Conservation (phyloP, 2,329 filamentous ascomycete genomes). For the Didymella lethalis region DNA sequence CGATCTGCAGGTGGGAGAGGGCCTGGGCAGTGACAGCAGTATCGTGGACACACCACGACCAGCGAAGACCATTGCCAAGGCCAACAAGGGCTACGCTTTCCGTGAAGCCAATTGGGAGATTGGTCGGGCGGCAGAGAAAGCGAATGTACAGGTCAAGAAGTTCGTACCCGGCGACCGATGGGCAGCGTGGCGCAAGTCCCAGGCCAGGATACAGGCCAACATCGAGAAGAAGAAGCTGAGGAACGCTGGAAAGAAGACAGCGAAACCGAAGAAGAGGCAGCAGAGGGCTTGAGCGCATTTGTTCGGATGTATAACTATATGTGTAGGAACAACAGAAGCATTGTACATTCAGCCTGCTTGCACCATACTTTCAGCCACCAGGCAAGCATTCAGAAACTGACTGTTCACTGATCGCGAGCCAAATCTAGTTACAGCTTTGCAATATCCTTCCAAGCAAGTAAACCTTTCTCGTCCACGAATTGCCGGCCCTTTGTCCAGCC, state of each 20-base stretch:
- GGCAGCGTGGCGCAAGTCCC: slow-evolving; percentile 70
- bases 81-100: slow-evolving; percentile 67
- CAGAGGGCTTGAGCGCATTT: slow-evolving; percentile 19
- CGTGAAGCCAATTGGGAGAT: slow-evolving; percentile 73
- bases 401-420: neutral
- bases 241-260: slow-evolving; percentile 51
- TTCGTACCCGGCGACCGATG: slow-evolving; percentile 68
- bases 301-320: slow-evolving; percentile 32
- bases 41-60: slow-evolving; percentile 46
- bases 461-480: slow-evolving; percentile 63
- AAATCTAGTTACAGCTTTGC: slow-evolving; percentile 35
- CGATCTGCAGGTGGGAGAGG: slow-evolving; percentile 31
- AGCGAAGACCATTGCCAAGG: slow-evolving; percentile 29
- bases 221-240: slow-evolving; percentile 64
- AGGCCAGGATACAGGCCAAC: slow-evolving; percentile 59
- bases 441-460: slow-evolving; percentile 56
- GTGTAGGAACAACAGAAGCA: slow-evolving; percentile 31
- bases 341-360: slow-evolving; percentile 21
- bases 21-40: slow-evolving; percentile 31
- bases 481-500: slow-evolving; percentile 78
- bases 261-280: slow-evolving; percentile 44
- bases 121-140: slow-evolving; percentile 68
- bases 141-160: slow-evolving; percentile 62
- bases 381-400: neutral
- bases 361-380: neutral